These are phyloP conservation scores for Echites panduratus DNA, from an alignment of 257 asterid genomes.

Conservation along the genomic window DNA sequence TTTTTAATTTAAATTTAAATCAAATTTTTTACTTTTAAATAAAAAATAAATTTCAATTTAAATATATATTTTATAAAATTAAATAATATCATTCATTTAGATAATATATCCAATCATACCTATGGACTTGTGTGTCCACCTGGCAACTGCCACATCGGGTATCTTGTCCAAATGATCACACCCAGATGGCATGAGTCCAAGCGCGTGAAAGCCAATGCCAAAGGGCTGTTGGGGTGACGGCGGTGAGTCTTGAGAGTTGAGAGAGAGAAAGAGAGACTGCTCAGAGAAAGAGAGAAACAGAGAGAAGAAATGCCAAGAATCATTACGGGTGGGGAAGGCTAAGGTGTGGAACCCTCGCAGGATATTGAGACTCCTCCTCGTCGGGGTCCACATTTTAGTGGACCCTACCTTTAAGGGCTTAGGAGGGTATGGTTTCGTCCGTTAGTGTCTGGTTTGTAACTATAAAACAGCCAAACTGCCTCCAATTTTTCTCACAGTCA, in stretches of 20 bases:
- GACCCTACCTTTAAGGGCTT: slow-evolving; percentile 26
- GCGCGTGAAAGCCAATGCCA: slow-evolving; percentile 17
- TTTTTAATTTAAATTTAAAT: no score
- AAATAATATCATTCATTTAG: no score
- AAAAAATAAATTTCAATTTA: no score
- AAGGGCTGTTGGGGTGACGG: slow-evolving; percentile 30
- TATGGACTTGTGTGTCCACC: not conserved
- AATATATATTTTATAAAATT: no score
- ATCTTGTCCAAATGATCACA: not conserved
- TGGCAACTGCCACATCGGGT: slow-evolving; percentile 19
- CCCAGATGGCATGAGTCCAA: slow-evolving; percentile 37
- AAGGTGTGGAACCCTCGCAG: slow-evolving; percentile 23
- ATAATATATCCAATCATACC: no score
- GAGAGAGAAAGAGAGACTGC: not conserved
- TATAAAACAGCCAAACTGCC: slow-evolving; percentile 57
- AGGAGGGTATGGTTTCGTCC: slow-evolving; percentile 32
- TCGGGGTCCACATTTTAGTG: slow-evolving; percentile 15
- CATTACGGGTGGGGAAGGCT: slow-evolving; percentile 9
- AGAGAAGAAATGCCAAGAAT: slow-evolving; percentile 14
- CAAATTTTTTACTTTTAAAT: no score
- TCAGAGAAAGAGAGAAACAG: slow-evolving; percentile 1
- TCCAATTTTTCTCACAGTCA: slow-evolving; percentile 30
- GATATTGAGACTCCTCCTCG: slow-evolving; percentile 24
- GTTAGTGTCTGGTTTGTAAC: slow-evolving; percentile 38
- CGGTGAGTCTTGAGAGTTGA: slow-evolving; percentile 10